Conservation (phyloP, 2,329 filamentous ascomycete genomes). For the Coniochaeta hoffmannii region DNA sequence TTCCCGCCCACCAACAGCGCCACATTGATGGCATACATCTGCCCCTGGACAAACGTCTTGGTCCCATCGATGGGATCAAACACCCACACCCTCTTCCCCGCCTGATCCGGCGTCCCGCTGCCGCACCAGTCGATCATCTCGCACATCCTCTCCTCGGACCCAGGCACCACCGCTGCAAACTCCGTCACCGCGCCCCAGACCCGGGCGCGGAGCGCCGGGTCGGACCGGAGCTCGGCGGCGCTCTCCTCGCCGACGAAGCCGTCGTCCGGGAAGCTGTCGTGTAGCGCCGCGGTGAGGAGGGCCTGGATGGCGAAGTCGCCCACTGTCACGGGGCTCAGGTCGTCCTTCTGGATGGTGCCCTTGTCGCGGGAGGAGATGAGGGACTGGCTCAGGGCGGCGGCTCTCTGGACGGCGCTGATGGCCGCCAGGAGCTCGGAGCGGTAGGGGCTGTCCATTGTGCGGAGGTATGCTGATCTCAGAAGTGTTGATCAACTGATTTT, state of each 20-base stretch:
- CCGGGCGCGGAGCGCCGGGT: slow-evolving; percentile 32
- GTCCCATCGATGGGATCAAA: slow-evolving; percentile 57
- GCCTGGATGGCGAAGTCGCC: slow-evolving; percentile 55
- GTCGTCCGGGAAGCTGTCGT: slow-evolving; percentile 42
- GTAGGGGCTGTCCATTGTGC: slow-evolving; percentile 35
- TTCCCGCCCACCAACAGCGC: slow-evolving; percentile 41
- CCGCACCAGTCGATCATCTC: slow-evolving; percentile 46
- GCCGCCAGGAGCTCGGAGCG: slow-evolving; percentile 33
- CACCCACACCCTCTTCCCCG: slow-evolving; percentile 41
- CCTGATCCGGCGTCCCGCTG: slow-evolving; percentile 24
- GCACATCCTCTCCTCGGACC: slow-evolving; percentile 37
- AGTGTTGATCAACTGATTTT: neutral
- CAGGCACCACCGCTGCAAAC: slow-evolving; percentile 19
- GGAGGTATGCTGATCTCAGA: too few relatives aligned
- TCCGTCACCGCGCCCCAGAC: slow-evolving; percentile 30
- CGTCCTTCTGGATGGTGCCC: slow-evolving; percentile 43
- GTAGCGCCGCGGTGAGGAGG: slow-evolving; percentile 42
- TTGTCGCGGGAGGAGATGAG: slow-evolving; percentile 40
- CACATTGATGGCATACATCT: slow-evolving; percentile 52
- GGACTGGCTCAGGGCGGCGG: slow-evolving; percentile 41
- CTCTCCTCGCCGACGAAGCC: slow-evolving; percentile 49
- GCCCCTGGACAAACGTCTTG: slow-evolving; percentile 44
- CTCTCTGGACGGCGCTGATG: slow-evolving; percentile 33
- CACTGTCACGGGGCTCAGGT: slow-evolving; percentile 50
- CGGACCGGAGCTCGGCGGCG: slow-evolving; percentile 35